Evolutionary conservation across 495 filamentous ascomycete genomes (phyloP), one percentile per base, ranked within the genome.

Genomic region (Hypoxylon intermedium): DNA sequence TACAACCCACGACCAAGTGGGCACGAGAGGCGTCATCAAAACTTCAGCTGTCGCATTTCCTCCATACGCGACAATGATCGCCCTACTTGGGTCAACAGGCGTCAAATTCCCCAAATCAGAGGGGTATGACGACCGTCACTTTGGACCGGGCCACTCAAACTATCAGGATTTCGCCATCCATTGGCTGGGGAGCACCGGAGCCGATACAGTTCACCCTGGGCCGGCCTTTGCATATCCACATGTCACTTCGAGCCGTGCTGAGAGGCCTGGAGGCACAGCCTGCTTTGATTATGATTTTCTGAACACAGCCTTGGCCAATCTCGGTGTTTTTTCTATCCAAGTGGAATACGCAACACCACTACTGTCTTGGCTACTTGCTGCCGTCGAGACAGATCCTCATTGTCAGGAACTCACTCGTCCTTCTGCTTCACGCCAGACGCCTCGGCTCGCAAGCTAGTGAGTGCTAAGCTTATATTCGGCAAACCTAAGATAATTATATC

Each of bases 11-110:
- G 19, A 15, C 43, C 19, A 42, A 21, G 28, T 21, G 26, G 18
- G 16, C 31, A 11, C 16, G 13, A 51, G 19, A 31, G 41, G 46
- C 33, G 24, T 51, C 31, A 34, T 51, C 54, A 40, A 65, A 64
- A 59, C 55, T 31, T 46, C 43, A 59, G 45, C 12, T 65, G 55
- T 65, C 37, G 41, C 49, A 55, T 55, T 65, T 33, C 28, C 13
- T 40, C 31, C 31, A 54, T 51, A 24, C 38, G 34, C 33, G 31
- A 50, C 54, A 55, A 36, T 18, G 61, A 59, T 65, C 60, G 6
- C 41, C 60, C 41, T 53, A 64, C 49, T 64, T 31, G 26, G 20
- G 26, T 47, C 48, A 36, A 16, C 41, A 49, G 31, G 42, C 9
- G 40, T 58, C 34, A 46, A 63, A 12, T 33, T 40, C 34, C 26